Base-by-base conservation (phyloP, 2,329 filamentous ascomycete genomes). In the Aspergillus brunneoviolaceus region DNA sequence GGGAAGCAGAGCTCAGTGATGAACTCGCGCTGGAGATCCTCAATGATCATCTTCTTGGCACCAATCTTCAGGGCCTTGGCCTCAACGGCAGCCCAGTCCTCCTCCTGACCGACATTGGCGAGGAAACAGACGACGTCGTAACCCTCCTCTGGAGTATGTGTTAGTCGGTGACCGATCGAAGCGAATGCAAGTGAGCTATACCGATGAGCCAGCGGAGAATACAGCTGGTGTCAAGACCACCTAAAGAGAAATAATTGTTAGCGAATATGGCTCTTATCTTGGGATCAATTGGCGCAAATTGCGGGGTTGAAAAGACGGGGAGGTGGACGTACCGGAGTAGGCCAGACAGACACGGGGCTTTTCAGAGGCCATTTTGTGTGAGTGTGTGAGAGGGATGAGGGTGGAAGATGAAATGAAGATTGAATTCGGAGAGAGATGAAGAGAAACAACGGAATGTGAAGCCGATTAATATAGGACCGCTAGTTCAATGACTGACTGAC, bases 1-100 rank as follows among this genome's bases (percentile, higher is more conserved):
- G 85, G 88, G 84, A 88, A 93, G 81, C 88, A 89, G 49, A 95
- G 83, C 80, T 94, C 85, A 69, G 92, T 89, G 67, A 95, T 85
- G 71, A 95, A 93, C 77, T 91, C 88, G 64, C 71, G 82, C 70
- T 87, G 85, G 57, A 94, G 82, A 74, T 95, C 79, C 63, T 82
- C 78, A 65, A 87, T 82, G 64, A 84, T 74, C 75, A 88, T 85
- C 79, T 85, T 84, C 77, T 84, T 80, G 23, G 89, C 89, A 70
- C 89, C 89, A 64, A 91, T 85, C 76, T 84, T 84, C 64, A 86
- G 60, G 57, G 89, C 89, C 84, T 93, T 92, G 72, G 84, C 83
- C 78, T 89, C 85, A 60, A 89, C 90, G 60, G 83, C 88, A 50
- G 85, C 84, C 73, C 86, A 92, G 78, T 92, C 88, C 79, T 92